Conservation (phyloP, 2,329 filamentous ascomycete species). For the Venturia oleaginea region DNA sequence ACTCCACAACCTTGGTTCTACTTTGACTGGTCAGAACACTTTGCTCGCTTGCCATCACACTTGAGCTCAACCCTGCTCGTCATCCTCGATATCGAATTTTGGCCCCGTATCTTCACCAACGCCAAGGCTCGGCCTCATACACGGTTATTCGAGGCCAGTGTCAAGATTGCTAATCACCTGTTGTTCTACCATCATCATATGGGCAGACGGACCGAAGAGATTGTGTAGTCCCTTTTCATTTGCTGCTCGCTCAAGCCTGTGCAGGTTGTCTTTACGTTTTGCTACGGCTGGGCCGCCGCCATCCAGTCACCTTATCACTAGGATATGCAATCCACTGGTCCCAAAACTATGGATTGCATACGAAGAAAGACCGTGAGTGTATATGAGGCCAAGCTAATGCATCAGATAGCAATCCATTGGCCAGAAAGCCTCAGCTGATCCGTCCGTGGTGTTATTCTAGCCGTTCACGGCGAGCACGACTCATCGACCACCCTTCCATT, state of each 20-base stretch:
- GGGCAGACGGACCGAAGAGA: background rate
- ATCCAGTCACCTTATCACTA: slow-evolving; percentile 13
- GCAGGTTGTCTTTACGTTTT: slow-evolving; percentile 11
- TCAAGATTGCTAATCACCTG: background rate
- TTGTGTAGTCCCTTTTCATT: background rate
- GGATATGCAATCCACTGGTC: slow-evolving; percentile 6
- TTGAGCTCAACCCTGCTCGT: background rate
- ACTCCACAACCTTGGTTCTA: background rate
- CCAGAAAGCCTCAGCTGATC: slow-evolving; percentile 20
- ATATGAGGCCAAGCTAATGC: slow-evolving; percentile 9
- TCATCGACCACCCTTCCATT: slow-evolving; percentile 30
- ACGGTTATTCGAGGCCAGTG: background rate
- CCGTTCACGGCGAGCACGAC: slow-evolving; percentile 21
- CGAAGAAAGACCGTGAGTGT: background rate
- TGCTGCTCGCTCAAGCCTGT: background rate
- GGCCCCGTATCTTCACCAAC: background rate
- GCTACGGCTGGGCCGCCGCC: background rate
- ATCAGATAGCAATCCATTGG: slow-evolving; percentile 12
- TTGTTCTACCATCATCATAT: background rate
- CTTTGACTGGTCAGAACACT: background rate
- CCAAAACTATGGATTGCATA: slow-evolving; percentile 1
- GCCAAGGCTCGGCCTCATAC: slow-evolving; percentile 3
- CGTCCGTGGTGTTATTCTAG: slow-evolving; percentile 23
- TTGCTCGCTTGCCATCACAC: background rate
- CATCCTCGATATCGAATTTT: background rate